Evolutionary conservation across 306 rosid genomes (phyloP).

Genomic region (Dryas octopetala): DNA sequence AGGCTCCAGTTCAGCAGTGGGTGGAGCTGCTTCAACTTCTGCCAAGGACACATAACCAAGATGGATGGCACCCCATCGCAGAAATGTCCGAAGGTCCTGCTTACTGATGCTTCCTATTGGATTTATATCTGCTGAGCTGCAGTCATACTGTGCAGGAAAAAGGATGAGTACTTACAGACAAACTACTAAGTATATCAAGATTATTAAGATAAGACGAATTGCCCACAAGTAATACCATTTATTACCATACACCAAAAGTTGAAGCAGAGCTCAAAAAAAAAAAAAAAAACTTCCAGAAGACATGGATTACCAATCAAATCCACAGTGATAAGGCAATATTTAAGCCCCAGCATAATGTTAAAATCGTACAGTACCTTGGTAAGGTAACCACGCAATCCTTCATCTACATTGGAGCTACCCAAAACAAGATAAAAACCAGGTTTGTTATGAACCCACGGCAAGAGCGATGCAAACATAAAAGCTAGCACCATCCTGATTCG

Average conservation of each 20-base stretch:
- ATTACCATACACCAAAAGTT: not conserved
- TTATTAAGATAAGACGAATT: not conserved
- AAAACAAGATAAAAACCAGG: conserved; percentile 90
- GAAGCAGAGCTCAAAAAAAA: conserved; percentile 1
- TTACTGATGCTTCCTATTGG: conserved; percentile 94
- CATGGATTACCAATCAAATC: not conserved
- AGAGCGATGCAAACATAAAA: conserved; percentile 91
- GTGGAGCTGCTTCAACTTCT: conserved; percentile 95
- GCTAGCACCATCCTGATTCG: conserved; percentile 94
- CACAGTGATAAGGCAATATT: too few species aligned
- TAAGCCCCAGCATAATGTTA: not conserved
- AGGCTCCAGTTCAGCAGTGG: conserved; percentile 98
- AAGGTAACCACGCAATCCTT: conserved; percentile 85
- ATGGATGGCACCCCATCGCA: conserved; percentile 85
- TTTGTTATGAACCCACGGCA: conserved; percentile 96
- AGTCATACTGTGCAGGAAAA: conserved; percentile 63
- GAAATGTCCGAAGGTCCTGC: conserved; percentile 83
- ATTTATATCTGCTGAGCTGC: conserved; percentile 96
- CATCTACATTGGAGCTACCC: conserved; percentile 95
- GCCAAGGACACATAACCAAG: conserved; percentile 80
- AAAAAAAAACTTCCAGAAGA: conserved; percentile 3
- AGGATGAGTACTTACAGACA: conserved; percentile 1
- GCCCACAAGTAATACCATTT: not conserved
- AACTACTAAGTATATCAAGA: not conserved
- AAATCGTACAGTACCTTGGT: conserved; percentile 60